These are phyloP conservation scores for Penicillium soppii DNA, from an alignment of 495 filamentous ascomycete species.

Conservation along the genomic window DNA sequence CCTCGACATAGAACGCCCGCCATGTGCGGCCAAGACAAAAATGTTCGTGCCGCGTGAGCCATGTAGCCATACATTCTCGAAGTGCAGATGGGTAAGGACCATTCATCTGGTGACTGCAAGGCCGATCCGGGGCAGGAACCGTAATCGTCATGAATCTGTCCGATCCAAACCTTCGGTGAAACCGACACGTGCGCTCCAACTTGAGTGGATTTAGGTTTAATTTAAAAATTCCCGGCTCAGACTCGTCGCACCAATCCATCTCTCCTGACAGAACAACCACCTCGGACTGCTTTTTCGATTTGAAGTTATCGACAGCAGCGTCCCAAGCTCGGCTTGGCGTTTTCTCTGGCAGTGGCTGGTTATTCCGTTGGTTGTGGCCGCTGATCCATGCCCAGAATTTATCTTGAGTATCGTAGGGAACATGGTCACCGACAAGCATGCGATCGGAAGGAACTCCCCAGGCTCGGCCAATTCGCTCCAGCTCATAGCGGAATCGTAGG, in stretches of 20 bases:
- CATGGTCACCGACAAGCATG: slow-evolving; percentile 28
- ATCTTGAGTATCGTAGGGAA: slow-evolving; percentile 30
- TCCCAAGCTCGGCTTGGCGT: slow-evolving; percentile 43
- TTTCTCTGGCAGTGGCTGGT: slow-evolving; percentile 36
- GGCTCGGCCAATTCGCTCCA: slow-evolving; percentile 37
- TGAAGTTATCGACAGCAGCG: slow-evolving; percentile 32
- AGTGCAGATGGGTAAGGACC: slow-evolving; percentile 24
- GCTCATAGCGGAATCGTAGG: slow-evolving; percentile 45
- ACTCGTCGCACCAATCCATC: slow-evolving; percentile 37
- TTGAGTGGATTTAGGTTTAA: slow-evolving; percentile 43
- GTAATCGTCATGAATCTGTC: slow-evolving; percentile 47
- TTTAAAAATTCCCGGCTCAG: slow-evolving; percentile 39
- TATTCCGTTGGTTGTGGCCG: slow-evolving; percentile 28
- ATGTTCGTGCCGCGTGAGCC: slow-evolving; percentile 44
- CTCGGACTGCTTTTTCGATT: slow-evolving; percentile 37
- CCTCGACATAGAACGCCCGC: slow-evolving; percentile 48
- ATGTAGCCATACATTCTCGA: slow-evolving; percentile 36
- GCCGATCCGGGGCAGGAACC: slow-evolving; percentile 35
- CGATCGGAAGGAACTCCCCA: slow-evolving; percentile 35
- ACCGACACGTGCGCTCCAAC: slow-evolving; percentile 44
- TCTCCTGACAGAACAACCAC: slow-evolving; percentile 42
- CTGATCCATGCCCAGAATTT: slow-evolving; percentile 42
- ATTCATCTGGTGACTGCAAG: slow-evolving; percentile 34
- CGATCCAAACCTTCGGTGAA: slow-evolving; percentile 48
- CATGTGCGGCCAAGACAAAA: slow-evolving; percentile 43